These are phyloP conservation scores for Eucalyptus melliodora DNA, from an alignment of 345 rosid genomes.

Conservation along the genomic window DNA sequence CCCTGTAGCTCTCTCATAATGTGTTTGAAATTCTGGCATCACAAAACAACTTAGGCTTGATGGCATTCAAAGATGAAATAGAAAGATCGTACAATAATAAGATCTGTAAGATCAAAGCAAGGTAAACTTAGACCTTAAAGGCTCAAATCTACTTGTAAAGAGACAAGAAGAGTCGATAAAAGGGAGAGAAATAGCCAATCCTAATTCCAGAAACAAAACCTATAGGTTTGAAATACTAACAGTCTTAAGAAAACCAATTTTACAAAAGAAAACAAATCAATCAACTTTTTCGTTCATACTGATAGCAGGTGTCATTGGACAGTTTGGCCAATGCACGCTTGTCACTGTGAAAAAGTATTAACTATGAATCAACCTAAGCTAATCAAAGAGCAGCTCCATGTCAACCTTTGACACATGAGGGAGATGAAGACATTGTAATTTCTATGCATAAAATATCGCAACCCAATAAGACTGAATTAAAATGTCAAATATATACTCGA, in stretches of 20 bases:
- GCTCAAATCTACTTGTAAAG: background rate
- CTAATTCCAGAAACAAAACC: background rate
- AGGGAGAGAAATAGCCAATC: background rate
- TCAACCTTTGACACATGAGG: background rate
- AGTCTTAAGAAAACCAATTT: background rate
- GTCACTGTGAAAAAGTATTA: background rate
- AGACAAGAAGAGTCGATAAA: background rate
- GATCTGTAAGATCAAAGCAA: background rate
- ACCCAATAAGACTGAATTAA: background rate
- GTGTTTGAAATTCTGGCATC: constrained; percentile 81
- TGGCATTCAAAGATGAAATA: background rate
- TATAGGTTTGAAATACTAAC: background rate
- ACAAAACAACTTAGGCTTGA: background rate
- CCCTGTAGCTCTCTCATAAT: constrained; percentile 95
- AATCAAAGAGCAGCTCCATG: background rate
- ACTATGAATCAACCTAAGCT: background rate
- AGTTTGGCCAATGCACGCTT: background rate
- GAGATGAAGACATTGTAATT: background rate
- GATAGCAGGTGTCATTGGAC: background rate
- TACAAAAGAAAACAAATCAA: background rate
- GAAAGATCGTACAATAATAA: background rate
- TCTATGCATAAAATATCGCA: background rate
- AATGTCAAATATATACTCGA: background rate
- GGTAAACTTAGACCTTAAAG: background rate
- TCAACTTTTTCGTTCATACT: background rate